Evolutionary conservation across 768 basidiomycete species (phyloP).

Genomic region (Leccinum pellstonianum): DNA sequence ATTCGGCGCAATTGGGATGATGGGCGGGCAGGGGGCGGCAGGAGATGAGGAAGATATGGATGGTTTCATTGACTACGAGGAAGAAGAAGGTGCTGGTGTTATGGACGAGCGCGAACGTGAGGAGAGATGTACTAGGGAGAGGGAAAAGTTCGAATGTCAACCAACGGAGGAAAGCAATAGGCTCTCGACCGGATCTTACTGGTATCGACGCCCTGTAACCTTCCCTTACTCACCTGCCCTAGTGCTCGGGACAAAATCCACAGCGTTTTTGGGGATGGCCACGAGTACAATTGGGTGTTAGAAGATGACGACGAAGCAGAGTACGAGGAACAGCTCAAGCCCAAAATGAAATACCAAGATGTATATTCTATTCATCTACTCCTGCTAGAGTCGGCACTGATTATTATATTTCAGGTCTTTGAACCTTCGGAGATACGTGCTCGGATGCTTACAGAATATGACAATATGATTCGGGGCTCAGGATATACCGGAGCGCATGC

Average conservation of each 20-base stretch:
- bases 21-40: conserved; percentile 46
- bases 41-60: conserved; percentile 64
- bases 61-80: conserved; percentile 76
- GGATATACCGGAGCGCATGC: conserved; percentile 77
- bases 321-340: conserved; percentile 50
- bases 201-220: conserved; percentile 63
- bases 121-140: conserved; percentile 60
- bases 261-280: conserved; percentile 49
- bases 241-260: conserved; percentile 96
- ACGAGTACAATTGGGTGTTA: conserved; percentile 88
- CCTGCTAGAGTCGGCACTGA: conserved; percentile 1
- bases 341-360: conserved; percentile 82
- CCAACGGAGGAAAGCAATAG: conserved; percentile 55
- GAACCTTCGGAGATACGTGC: conserved; percentile 95
- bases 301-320: conserved; percentile 68
- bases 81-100: conserved; percentile 76
- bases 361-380: conserved; percentile 39
- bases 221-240: conserved; percentile 14
- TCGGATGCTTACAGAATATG: conserved; percentile 73
- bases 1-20: conserved; percentile 81
- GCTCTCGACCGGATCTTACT: conserved; percentile 65
- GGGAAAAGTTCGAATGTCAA: conserved; percentile 59
- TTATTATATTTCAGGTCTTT: conserved; percentile 68
- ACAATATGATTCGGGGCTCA: no score
- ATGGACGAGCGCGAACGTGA: conserved; percentile 78